Evolutionary conservation across 2,329 filamentous ascomycete species (phyloP).

Genomic region (Talaromyces amestolkiae): DNA sequence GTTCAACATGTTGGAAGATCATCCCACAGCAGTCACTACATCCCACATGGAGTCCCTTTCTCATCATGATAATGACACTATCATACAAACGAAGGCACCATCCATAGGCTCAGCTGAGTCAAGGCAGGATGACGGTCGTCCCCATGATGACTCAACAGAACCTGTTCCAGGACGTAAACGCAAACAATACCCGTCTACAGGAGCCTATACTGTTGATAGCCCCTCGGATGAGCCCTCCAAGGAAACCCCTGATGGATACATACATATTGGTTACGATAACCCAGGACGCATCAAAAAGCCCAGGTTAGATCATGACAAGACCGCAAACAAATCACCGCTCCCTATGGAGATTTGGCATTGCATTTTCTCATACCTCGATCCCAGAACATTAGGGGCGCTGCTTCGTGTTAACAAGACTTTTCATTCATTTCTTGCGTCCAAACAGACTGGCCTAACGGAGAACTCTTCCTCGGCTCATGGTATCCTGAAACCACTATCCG

Average conservation of each 20-base stretch:
- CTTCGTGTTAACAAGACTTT: conserved; percentile 67
- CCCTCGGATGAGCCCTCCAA: not conserved
- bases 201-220: not conserved
- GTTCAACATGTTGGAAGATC: conserved; percentile 6
- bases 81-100: not conserved
- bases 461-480: conserved; percentile 27
- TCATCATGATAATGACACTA: conserved; percentile 5
- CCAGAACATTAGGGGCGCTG: conserved; percentile 62
- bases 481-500: conserved; percentile 44
- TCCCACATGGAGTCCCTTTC: not conserved
- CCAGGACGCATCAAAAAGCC: conserved; percentile 7
- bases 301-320: conserved; percentile 5
- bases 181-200: conserved; percentile 14
- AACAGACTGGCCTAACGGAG: conserved; percentile 32
- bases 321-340: conserved; percentile 37
- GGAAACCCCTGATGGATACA: not conserved
- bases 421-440: conserved; percentile 57
- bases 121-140: not conserved
- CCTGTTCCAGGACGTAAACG: conserved; percentile 19
- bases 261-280: not conserved
- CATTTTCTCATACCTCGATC: conserved; percentile 65
- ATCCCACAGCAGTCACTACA: not conserved
- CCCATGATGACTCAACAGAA: conserved; percentile 1
- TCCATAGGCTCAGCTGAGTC: not conserved
- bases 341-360: conserved; percentile 67